These are phyloP conservation scores for Nannochloropsis limnetica DNA, from an alignment of 352 stramenopile genomes.

Conservation along the genomic window DNA sequence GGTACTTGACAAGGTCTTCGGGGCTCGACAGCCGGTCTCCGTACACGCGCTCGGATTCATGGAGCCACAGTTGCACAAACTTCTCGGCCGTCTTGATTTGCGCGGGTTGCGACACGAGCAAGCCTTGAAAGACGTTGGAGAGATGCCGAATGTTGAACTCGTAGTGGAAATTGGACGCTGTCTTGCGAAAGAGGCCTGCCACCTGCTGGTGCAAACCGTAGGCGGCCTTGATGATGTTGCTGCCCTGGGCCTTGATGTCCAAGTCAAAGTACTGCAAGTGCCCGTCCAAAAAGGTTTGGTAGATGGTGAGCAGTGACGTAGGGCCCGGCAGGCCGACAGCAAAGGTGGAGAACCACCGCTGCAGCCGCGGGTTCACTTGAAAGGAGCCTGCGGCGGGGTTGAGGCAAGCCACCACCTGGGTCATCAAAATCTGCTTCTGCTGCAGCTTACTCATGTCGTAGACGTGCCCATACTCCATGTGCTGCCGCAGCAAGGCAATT, in stretches of 20 bases:
- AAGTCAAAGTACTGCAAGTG: slow-evolving; percentile 78
- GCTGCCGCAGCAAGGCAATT: slow-evolving; percentile 81
- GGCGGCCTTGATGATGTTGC: slow-evolving; percentile 80
- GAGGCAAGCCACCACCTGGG: slow-evolving; percentile 85
- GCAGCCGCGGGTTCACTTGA: slow-evolving; percentile 79
- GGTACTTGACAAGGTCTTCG: slow-evolving; percentile 82
- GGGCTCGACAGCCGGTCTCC: slow-evolving; percentile 77
- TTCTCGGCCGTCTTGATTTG: slow-evolving; percentile 80
- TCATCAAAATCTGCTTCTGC: slow-evolving; percentile 84
- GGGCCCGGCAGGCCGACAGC: slow-evolving; percentile 83
- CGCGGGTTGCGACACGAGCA: slow-evolving; percentile 80
- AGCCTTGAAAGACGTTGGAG: slow-evolving; percentile 86
- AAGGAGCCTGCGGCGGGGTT: slow-evolving; percentile 88
- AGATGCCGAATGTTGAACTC: slow-evolving; percentile 93
- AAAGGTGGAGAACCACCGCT: slow-evolving; percentile 90
- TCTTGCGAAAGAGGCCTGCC: slow-evolving; percentile 76
- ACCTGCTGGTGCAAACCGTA: slow-evolving; percentile 72
- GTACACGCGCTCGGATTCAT: slow-evolving; percentile 90
- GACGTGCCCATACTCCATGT: slow-evolving; percentile 89
- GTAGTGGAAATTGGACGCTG: slow-evolving; percentile 90
- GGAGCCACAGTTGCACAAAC: slow-evolving; percentile 84
- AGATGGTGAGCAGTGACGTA: slow-evolving; percentile 84
- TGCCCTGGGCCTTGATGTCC: slow-evolving; percentile 75
- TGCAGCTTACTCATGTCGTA: slow-evolving; percentile 85
- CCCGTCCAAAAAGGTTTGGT: slow-evolving; percentile 84